Conservation (phyloP, 1,284 basidiomycete genomes). For the Boletellus deceptivus region DNA sequence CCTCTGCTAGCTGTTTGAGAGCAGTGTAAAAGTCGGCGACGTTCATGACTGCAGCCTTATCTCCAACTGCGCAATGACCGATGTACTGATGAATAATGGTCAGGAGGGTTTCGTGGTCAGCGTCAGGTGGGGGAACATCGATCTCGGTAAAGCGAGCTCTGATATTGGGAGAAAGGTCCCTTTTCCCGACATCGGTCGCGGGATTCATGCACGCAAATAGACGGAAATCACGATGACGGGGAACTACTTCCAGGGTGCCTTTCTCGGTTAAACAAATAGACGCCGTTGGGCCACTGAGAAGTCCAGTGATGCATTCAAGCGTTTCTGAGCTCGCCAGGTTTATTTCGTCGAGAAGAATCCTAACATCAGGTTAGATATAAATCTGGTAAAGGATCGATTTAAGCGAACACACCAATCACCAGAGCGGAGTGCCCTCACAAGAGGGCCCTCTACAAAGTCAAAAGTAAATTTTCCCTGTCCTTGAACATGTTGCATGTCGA, state of each 20-base stretch:
- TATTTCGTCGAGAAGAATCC: constrained; percentile 95
- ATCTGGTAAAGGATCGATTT: neutral
- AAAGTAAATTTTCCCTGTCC: constrained; percentile 89
- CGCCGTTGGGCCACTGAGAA: constrained; percentile 82
- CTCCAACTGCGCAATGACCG: constrained; percentile 78
- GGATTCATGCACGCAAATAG: constrained; percentile 99
- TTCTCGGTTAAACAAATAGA: constrained; percentile 95
- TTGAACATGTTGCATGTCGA: constrained; percentile 84
- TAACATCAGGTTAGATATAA: constrained; percentile 31
- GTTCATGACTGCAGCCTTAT: constrained; percentile 87
- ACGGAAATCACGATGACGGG: constrained; percentile 92
- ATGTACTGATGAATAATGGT: constrained; percentile 92
- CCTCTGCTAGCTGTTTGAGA: constrained; percentile 78
- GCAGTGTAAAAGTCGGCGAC: constrained; percentile 89
- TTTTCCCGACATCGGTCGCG: constrained; percentile 98
- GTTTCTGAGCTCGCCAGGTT: constrained; percentile 96
- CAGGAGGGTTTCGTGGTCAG: constrained; percentile 87
- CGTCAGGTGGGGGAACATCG: constrained; percentile 91
- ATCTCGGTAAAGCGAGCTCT: constrained; percentile 94
- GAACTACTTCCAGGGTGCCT: constrained; percentile 88
- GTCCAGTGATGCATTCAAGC: constrained; percentile 85
- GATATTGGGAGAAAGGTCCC: constrained; percentile 89
- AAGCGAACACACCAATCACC: constrained; percentile 79
- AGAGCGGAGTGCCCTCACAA: constrained; percentile 86
- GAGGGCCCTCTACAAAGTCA: constrained; percentile 92